A percentile compares a stretch with the other conserved stretches of the same genome.
Evolutionary conservation across 331 rosid species (phyloP).

Genomic region (Stylosanthes scabra): DNA sequence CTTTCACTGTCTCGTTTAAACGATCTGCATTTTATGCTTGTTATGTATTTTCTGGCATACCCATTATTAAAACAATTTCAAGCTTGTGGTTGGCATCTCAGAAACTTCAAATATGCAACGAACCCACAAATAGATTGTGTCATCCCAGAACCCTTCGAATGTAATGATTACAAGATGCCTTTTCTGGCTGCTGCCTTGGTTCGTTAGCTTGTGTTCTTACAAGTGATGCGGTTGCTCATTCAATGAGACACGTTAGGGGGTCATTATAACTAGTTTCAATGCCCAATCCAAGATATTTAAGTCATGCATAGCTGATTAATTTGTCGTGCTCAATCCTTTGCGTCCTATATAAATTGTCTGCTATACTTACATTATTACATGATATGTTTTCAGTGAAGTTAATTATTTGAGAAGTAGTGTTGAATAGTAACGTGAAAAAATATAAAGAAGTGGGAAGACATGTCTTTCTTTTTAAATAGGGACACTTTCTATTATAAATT

Average conservation of each 20-base stretch:
- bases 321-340: neutral
- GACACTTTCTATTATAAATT: too few relatives aligned
- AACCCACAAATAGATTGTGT: neutral
- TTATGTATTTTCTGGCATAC: slow-evolving; percentile 16
- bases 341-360: neutral
- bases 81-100: slow-evolving; percentile 13
- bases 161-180: slow-evolving; percentile 24
- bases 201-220: neutral
- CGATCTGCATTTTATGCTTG: slow-evolving; percentile 26
- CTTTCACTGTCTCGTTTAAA: slow-evolving; percentile 20
- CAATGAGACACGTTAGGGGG: neutral
- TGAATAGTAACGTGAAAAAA: neutral
- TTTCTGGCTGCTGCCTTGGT: neutral
- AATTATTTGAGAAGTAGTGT: neutral
- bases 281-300: too few relatives aligned
- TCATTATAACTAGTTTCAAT: too few relatives aligned
- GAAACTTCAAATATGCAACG: neutral
- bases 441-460: neutral
- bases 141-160: slow-evolving; percentile 9
- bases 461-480: neutral
- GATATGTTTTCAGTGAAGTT: neutral
- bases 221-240: neutral
- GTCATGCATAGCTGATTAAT: too few relatives aligned
- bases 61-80: slow-evolving; percentile 10
- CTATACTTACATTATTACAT: neutral